Base-by-base conservation (phyloP, 2,329 filamentous ascomycete species). In the Trichoderma atrobrunneum region DNA sequence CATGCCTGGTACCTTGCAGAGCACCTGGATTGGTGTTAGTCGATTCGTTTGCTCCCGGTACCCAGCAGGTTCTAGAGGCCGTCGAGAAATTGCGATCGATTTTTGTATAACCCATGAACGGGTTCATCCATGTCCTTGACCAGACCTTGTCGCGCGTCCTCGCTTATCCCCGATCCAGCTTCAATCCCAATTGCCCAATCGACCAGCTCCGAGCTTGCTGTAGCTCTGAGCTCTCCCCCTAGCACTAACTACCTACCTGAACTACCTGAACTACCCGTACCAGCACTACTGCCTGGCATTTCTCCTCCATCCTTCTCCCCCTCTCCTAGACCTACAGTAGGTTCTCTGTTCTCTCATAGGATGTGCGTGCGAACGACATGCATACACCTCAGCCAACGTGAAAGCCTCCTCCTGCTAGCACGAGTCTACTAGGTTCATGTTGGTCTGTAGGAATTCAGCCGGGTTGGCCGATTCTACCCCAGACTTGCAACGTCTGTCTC, bases 301-400 rank as follows among this genome's bases (percentile, higher is more conserved):
- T 39, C 59, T 26, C 30, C 32, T 24, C 28, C 12, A 39, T 43
- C 39, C 39, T 43, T 12, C 24, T 62, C n/a, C 18, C 34, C 14
- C 5, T 16, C 43, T 57, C 26, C 32, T 32, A 26, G 2, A 12
- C 10, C 43, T 48, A n/a, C n/a, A n/a, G n/a, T n/a, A 39, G 36
- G 36, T 21, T 48, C n/a, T 16, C 1, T 18, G 36, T 6, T 6
- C 34, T 51, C 69, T 65, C 61, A 24, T 34, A 24, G 51, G 7
- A 63, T 64, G 28, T 64, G 28, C 51, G 69, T 71, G 48, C 34
- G n/a, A 60, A 71, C 64, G 21, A 56, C 61, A 71, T 71, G 69
- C 69, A 65, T 71, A 51, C 39, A 14, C 24, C 32, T 57, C 39
- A 51, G 2, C 69, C 36, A 71, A 36, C 54, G 36, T 36, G 26